Conservation (phyloP, 129 eudicot genomes). For the Artemisia annua region DNA sequence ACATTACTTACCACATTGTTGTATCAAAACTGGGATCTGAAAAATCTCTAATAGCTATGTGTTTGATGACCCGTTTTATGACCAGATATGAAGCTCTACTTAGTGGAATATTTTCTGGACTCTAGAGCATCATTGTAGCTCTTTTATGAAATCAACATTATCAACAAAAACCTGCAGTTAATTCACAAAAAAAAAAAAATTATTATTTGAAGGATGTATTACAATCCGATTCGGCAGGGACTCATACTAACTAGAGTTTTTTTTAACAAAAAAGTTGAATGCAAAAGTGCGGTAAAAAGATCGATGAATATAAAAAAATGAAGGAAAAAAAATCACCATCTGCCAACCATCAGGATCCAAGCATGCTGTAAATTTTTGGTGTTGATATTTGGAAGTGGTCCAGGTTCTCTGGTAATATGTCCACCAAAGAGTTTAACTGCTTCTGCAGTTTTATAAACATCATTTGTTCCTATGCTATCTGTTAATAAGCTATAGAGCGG, state of each 20-base stretch:
- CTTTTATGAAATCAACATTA: constrained; percentile 63
- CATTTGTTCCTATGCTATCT: constrained; percentile 97
- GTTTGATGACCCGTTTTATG: constrained; percentile 7
- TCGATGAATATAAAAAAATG: not conserved
- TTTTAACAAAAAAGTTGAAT: not conserved
- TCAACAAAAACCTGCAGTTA: constrained; percentile 67
- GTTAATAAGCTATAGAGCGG: constrained; percentile 30
- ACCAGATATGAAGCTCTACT: constrained; percentile 5
- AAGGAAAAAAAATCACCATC: constrained; percentile 44
- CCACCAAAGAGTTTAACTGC: constrained; percentile 80
- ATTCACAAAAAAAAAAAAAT: not conserved
- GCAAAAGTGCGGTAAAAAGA: not conserved
- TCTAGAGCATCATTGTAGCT: constrained; percentile 48
- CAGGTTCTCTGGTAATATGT: constrained; percentile 82
- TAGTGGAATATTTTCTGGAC: not conserved
- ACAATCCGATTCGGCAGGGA: not conserved
- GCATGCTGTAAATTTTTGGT: constrained; percentile 93
- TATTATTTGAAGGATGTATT: not conserved
- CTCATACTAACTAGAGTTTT: not conserved
- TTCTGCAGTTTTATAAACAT: constrained; percentile 92
- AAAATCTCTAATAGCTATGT: not conserved
- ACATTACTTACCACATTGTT: not conserved
- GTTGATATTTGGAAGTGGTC: constrained; percentile 83
- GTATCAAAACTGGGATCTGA: constrained; percentile 15
- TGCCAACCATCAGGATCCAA: constrained; percentile 98